phyloP scores from a whole-genome alignment of 2,329 filamentous ascomycete species.

The Colletotrichum cordylinicola region DNA sequence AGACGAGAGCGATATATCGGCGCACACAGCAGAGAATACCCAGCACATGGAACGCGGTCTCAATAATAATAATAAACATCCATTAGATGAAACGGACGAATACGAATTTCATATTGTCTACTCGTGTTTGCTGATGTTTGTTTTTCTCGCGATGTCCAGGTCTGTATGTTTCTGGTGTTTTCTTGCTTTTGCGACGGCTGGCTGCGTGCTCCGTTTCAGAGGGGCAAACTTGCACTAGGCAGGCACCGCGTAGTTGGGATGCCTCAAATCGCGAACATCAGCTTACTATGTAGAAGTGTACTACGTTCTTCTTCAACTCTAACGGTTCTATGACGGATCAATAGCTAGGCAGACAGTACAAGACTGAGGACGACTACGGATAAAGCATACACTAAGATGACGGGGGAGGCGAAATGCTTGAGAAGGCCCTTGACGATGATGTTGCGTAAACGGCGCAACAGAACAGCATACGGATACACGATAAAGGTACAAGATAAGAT shows the following conservation, averaged over 20 bases:
- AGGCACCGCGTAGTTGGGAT: not conserved
- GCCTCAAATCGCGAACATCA: not conserved
- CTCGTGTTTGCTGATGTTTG: not conserved
- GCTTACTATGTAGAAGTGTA: not conserved
- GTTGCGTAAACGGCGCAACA: not conserved
- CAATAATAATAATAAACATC: not conserved
- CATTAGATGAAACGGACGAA: not conserved
- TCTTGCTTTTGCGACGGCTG: not conserved
- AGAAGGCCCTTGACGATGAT: not conserved
- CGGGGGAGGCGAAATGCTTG: not conserved
- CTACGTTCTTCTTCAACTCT: not conserved
- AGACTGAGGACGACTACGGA: not conserved
- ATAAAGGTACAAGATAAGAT: not conserved
- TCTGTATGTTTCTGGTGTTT: not conserved
- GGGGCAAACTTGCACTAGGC: not conserved
- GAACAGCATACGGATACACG: not conserved
- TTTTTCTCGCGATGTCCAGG: not conserved
- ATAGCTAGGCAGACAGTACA: not conserved
- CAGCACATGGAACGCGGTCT: not conserved
- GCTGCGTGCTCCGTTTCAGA: not conserved
- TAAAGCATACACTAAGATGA: not conserved
- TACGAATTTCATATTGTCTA: not conserved
- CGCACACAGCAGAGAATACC: not conserved
- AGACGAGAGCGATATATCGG: not conserved
- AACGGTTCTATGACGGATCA: not conserved